A percentile compares a stretch with the other conserved stretches of the same genome.
Evolutionary conservation across 768 basidiomycete genomes (phyloP).

Genomic region (Amanita pseudoporphyria): DNA sequence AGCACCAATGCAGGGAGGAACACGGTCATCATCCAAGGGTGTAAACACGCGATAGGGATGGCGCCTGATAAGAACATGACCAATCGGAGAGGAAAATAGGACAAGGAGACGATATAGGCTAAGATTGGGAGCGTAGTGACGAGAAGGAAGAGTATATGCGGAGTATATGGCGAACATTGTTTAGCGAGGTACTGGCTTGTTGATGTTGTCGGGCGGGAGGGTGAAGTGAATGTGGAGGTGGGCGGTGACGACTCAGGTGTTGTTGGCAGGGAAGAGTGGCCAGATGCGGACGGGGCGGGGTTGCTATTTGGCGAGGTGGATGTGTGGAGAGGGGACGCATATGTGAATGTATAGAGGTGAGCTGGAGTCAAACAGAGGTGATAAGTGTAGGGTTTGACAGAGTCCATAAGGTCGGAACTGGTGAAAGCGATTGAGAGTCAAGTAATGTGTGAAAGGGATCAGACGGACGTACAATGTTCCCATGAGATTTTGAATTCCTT

Average conservation of each 20-base stretch:
- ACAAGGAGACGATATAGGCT: slow-evolving; percentile 33
- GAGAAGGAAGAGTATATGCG: slow-evolving; percentile 41
- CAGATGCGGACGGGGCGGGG: slow-evolving; percentile 7
- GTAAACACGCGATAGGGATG: slow-evolving; percentile 32
- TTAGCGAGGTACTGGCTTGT: not conserved
- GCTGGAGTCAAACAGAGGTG: slow-evolving; percentile 41
- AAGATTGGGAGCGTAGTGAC: slow-evolving; percentile 41
- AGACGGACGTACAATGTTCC: slow-evolving; percentile 58
- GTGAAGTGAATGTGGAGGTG: not conserved
- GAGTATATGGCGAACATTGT: slow-evolving; percentile 37
- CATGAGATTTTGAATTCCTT: slow-evolving; percentile 90
- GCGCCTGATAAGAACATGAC: slow-evolving; percentile 36
- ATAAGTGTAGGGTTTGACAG: slow-evolving; percentile 38
- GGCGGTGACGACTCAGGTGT: no score
- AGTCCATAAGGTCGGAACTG: slow-evolving; percentile 56
- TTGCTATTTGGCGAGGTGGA: slow-evolving; percentile 12
- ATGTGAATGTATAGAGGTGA: slow-evolving; percentile 22
- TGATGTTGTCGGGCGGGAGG: not conserved
- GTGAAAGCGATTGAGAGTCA: not conserved
- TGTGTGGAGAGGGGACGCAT: slow-evolving; percentile 13
- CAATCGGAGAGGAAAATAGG: slow-evolving; percentile 37
- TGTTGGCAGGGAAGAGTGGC: slow-evolving; percentile 8
- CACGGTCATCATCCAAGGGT: slow-evolving; percentile 1
- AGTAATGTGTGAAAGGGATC: not conserved
- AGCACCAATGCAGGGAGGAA: not conserved